Conservation (phyloP, 2,329 filamentous ascomycete species). For the Xylaria sp. region DNA sequence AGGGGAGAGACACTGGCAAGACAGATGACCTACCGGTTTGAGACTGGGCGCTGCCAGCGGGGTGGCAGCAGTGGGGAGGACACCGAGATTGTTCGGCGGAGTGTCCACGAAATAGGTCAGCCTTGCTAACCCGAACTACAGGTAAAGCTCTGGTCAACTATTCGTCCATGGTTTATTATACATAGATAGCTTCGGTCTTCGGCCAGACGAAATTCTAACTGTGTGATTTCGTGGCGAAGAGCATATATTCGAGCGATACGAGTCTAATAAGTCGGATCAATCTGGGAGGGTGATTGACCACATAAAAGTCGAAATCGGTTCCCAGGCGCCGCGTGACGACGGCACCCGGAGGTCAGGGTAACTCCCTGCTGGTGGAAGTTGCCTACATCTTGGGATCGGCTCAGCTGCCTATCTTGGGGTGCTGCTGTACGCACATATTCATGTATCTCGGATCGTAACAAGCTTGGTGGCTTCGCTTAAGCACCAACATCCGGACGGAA, state of each 20-base stretch:
- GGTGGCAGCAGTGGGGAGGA: not conserved
- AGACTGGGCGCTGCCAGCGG: constrained; percentile 10
- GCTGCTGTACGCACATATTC: not conserved
- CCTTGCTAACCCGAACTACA: not conserved
- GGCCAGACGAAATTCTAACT: not conserved
- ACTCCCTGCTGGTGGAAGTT: not conserved
- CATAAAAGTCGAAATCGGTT: not conserved
- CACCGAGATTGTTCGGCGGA: not conserved
- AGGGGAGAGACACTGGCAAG: not conserved
- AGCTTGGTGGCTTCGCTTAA: not conserved
- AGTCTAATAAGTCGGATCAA: not conserved
- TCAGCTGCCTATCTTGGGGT: constrained; percentile 3
- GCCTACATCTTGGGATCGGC: not conserved
- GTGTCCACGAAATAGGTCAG: not conserved
- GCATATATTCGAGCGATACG: not conserved
- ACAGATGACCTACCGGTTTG: constrained; percentile 21
- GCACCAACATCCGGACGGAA: not conserved
- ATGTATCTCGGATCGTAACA: not conserved
- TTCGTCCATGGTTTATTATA: not conserved
- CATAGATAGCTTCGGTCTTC: not conserved
- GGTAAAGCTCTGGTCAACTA: not conserved
- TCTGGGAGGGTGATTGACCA: not conserved
- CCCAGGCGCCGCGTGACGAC: constrained; percentile 1
- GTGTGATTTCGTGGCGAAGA: not conserved
- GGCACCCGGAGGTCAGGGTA: not conserved